phyloP scores from a whole-genome alignment of 495 filamentous ascomycete species.

The Hapsidospora chrysogenum region DNA sequence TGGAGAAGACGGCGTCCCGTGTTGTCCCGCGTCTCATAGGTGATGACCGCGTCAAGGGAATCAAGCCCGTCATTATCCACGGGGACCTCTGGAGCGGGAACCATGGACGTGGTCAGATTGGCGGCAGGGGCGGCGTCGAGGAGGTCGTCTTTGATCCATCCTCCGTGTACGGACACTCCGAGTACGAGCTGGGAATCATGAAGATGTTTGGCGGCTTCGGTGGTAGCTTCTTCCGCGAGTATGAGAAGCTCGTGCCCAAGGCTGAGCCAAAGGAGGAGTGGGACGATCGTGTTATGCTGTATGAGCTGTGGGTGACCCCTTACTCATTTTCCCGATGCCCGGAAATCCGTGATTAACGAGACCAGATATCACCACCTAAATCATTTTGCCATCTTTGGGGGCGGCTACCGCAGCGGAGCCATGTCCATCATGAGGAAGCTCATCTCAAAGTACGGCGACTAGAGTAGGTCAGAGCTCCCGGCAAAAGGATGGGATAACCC shows the following conservation, averaged over 20 bases:
- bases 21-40: slow-evolving; percentile 63
- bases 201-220: slow-evolving; percentile 90
- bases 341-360: slow-evolving; percentile 1
- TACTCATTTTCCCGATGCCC: neutral
- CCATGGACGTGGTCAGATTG: slow-evolving; percentile 47
- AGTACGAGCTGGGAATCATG: slow-evolving; percentile 91
- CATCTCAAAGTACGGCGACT: slow-evolving; percentile 43
- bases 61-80: slow-evolving; percentile 63
- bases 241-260: slow-evolving; percentile 56
- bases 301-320: slow-evolving; percentile 52
- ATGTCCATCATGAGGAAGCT: slow-evolving; percentile 60
- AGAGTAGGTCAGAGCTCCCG: no score
- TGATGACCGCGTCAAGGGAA: slow-evolving; percentile 43
- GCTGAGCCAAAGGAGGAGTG: slow-evolving; percentile 72
- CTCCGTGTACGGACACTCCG: slow-evolving; percentile 65
- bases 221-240: slow-evolving; percentile 51
- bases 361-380: slow-evolving; percentile 78
- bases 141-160: slow-evolving; percentile 79
- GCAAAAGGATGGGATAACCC: no score
- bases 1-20: slow-evolving; percentile 39
- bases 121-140: slow-evolving; percentile 36
- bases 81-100: slow-evolving; percentile 91
- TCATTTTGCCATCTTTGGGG: slow-evolving; percentile 71
- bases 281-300: slow-evolving; percentile 61
- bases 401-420: slow-evolving; percentile 55